Conservation (phyloP, 1,284 basidiomycete species). For the Ustilago xerochloae region DNA sequence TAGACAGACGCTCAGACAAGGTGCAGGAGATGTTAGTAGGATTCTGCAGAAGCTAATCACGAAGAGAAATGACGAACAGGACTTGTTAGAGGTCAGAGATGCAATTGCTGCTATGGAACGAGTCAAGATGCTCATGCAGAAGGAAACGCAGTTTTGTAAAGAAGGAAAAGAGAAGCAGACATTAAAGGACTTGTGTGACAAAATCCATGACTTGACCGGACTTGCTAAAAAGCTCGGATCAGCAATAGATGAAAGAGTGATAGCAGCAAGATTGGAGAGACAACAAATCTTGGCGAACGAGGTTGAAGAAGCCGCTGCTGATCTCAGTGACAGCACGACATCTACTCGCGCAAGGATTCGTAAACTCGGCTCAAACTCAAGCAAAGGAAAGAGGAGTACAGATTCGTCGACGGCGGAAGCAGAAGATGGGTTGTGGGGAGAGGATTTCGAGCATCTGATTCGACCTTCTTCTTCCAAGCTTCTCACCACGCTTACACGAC, state of each 20-base stretch:
- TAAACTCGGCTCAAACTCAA: not conserved
- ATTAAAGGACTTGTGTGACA: slow-evolving; percentile 14
- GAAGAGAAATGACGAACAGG: slow-evolving; percentile 61
- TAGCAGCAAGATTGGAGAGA: slow-evolving; percentile 52
- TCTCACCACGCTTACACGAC: slow-evolving; percentile 38
- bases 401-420: no score
- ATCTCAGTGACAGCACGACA: not conserved
- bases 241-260: slow-evolving; percentile 67
- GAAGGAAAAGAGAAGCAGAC: not conserved
- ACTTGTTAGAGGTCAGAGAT: slow-evolving; percentile 63
- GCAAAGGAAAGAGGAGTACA: not conserved
- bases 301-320: slow-evolving; percentile 27
- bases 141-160: slow-evolving; percentile 9
- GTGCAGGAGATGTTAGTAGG: slow-evolving; percentile 59
- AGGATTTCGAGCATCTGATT: slow-evolving; percentile 63
- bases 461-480: slow-evolving; percentile 55
- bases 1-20: slow-evolving; percentile 29
- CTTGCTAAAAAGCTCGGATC: slow-evolving; percentile 49
- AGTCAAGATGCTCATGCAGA: slow-evolving; percentile 20
- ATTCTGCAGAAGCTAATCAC: slow-evolving; percentile 61
- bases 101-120: slow-evolving; percentile 45
- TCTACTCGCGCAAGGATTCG: slow-evolving; percentile 7
- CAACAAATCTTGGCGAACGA: slow-evolving; percentile 51
- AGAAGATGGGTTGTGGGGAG: slow-evolving; percentile 51
- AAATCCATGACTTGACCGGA: slow-evolving; percentile 29